Evolutionary conservation across 2,329 filamentous ascomycete species (phyloP), one percentile per base, ranked within the genome.

Genomic region (Fusarium incarnatum): DNA sequence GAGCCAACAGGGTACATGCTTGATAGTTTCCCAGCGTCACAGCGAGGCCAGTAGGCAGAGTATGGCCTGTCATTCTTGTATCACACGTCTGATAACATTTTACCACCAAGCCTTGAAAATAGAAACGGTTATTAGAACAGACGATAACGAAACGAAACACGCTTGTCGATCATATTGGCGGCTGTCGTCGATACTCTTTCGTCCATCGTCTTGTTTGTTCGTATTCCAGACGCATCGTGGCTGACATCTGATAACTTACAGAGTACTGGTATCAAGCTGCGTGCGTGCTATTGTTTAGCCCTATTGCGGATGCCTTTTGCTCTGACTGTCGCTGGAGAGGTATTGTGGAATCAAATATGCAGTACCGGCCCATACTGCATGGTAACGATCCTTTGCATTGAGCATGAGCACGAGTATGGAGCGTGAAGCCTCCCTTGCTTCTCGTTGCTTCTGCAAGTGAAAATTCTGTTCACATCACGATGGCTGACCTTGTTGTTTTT

Each of bases 391-490:
- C 60, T 73, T 64, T 57, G 28, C 37, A 66, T 60, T 59, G 13
- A 40, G 34, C 34, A 37, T 37, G 16, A 44, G 61, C 41, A 47
- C 63, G 62, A 28, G 34, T 41, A 52, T 41, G 13, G 20, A 27
- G 49, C 49, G 27, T 53, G 49, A 27, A 41, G 18, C 13, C 49
- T 53, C 55, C 68, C 60, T 63, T 54, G 48, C 32, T 60, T 37
- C 32, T 68, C 49, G 41, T 75, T 74, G 70, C 73, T 74, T 75
- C 65, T 75, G 70, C 59, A 57, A 48, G 37, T 32, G 52, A 67
- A 62, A 68, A 70, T 57, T 71, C 37, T 64, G 60, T 66, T 71
- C 42, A 59, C 47, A 46, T 55, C 54, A 23, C 34, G 30, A 53
- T 53, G 49, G 20, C 49, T 15, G 32, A 47, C 44, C 45, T 44